A percentile compares a stretch with the other conserved stretches of the same genome.
Evolutionary conservation across 1,284 basidiomycete species (phyloP).

Genomic region (Kalmanozyma brasiliensis): DNA sequence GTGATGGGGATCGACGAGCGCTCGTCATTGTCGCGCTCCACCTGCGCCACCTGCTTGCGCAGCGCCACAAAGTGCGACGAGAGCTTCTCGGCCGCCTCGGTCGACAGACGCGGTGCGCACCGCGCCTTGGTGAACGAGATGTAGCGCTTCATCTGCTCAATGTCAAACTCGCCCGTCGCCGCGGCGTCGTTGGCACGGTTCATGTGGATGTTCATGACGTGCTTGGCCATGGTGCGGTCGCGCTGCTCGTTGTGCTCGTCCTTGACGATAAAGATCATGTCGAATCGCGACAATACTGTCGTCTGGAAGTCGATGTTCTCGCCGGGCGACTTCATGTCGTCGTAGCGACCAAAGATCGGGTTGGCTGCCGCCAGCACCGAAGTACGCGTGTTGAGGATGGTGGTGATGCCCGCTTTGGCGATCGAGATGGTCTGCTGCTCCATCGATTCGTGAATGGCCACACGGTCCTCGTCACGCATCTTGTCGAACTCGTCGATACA

Average conservation of each 20-base stretch:
- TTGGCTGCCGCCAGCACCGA: slow-evolving; percentile 98
- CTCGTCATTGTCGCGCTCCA: slow-evolving; percentile 96
- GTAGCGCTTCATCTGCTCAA: slow-evolving; percentile 98
- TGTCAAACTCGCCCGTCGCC: slow-evolving; percentile 86
- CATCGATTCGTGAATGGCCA: slow-evolving; percentile 99
- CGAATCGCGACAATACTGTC: slow-evolving; percentile 96
- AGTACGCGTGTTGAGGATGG: slow-evolving; percentile 94
- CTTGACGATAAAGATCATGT: slow-evolving; percentile 99
- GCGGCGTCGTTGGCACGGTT: slow-evolving; percentile 76
- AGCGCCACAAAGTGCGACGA: slow-evolving; percentile 95
- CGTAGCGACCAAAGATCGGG: slow-evolving; percentile 97
- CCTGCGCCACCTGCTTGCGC: slow-evolving; percentile 92
- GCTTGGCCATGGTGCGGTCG: slow-evolving; percentile 92
- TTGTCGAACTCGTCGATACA: slow-evolving; percentile 99
- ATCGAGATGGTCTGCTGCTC: slow-evolving; percentile 99
- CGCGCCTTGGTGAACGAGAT: slow-evolving; percentile 95
- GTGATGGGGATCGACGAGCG: slow-evolving; percentile 98
- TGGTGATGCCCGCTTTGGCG: slow-evolving; percentile 98
- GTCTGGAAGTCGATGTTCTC: slow-evolving; percentile 99
- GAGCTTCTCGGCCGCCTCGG: slow-evolving; percentile 94
- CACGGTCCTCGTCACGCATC: slow-evolving; percentile 98
- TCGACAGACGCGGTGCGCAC: slow-evolving; percentile 92
- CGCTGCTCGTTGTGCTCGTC: slow-evolving; percentile 96
- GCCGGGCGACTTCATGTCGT: slow-evolving; percentile 95
- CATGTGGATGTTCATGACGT: slow-evolving; percentile 99